These are phyloP conservation scores for Lophium mytilinum DNA, from an alignment of 495 filamentous ascomycete species.

Conservation along the genomic window DNA sequence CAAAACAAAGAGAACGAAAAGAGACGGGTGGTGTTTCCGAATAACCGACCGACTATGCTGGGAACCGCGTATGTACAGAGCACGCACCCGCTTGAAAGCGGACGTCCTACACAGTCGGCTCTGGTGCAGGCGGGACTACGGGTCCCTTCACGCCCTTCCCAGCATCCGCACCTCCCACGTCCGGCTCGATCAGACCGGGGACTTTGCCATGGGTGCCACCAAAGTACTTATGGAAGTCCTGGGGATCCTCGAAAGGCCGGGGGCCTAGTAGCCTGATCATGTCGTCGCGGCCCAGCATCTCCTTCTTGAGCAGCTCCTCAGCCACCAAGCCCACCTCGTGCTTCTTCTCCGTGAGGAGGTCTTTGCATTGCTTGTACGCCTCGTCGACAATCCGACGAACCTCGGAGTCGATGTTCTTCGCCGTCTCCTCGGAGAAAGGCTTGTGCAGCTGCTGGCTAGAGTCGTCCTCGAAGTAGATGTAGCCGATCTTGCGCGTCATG, in stretches of 20 bases:
- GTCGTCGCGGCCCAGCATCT: slow-evolving; percentile 84
- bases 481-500: slow-evolving; percentile 89
- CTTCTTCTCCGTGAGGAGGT: slow-evolving; percentile 77
- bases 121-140: slow-evolving; percentile 10
- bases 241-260: slow-evolving; percentile 70
- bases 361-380: slow-evolving; percentile 83
- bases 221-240: slow-evolving; percentile 93
- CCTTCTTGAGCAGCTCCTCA: slow-evolving; percentile 86
- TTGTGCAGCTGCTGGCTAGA: slow-evolving; percentile 73
- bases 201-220: slow-evolving; percentile 29
- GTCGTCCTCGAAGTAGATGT: slow-evolving; percentile 75
- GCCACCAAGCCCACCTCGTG: slow-evolving; percentile 80
- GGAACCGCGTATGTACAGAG: not conserved
- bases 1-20: too few species aligned
- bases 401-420: slow-evolving; percentile 80
- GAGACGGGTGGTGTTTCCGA: too few species aligned
- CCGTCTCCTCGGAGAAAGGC: slow-evolving; percentile 91
- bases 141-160: slow-evolving; percentile 20
- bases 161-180: not conserved
- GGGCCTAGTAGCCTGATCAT: slow-evolving; percentile 80
- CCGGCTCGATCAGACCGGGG: slow-evolving; percentile 19
- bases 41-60: too few species aligned
- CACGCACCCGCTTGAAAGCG: not conserved
- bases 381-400: slow-evolving; percentile 83
- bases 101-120: not conserved